Percentiles rank a stretch among this genome's conserved stretches.
Conservation (phyloP, 177 flowering plant species). For the Vitis hybrid region DNA sequence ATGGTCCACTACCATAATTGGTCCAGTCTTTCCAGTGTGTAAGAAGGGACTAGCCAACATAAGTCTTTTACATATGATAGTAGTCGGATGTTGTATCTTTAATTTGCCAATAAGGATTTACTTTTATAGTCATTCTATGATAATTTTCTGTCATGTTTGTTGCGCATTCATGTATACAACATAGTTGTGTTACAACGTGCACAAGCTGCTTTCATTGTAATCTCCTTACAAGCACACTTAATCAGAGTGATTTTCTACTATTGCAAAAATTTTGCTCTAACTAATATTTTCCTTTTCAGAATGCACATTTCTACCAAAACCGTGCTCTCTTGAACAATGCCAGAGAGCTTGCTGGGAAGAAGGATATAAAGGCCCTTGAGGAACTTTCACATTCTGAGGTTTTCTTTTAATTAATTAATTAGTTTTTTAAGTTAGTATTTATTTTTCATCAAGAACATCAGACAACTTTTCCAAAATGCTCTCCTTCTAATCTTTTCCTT, state of each 20-base stretch:
- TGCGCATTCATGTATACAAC: too few relatives aligned
- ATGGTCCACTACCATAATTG: too few relatives aligned
- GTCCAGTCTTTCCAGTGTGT: too few relatives aligned
- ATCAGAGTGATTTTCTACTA: background rate
- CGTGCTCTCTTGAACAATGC: slow-evolving; percentile 54
- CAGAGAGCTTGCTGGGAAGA: slow-evolving; percentile 70
- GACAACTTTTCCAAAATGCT: background rate
- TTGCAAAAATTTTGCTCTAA: background rate
- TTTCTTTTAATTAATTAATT: background rate
- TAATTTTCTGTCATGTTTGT: too few relatives aligned
- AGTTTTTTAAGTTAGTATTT: background rate
- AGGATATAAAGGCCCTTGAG: slow-evolving; percentile 59
- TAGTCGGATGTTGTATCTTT: too few relatives aligned
- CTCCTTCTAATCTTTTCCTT: background rate
- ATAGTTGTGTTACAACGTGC: too few relatives aligned
- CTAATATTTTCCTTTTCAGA: slow-evolving; percentile 39
- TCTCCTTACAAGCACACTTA: too few relatives aligned
- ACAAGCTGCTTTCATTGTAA: too few relatives aligned
- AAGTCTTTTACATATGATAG: too few relatives aligned
- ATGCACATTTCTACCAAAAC: slow-evolving; percentile 50
- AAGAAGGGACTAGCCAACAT: too few relatives aligned
- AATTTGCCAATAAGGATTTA: too few relatives aligned
- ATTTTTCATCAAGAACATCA: background rate
- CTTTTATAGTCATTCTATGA: too few relatives aligned
- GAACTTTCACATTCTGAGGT: slow-evolving; percentile 72